These are phyloP conservation scores for Cutaneotrichosporon arboriforme DNA, from an alignment of 1,284 basidiomycete species.

Conservation along the genomic window DNA sequence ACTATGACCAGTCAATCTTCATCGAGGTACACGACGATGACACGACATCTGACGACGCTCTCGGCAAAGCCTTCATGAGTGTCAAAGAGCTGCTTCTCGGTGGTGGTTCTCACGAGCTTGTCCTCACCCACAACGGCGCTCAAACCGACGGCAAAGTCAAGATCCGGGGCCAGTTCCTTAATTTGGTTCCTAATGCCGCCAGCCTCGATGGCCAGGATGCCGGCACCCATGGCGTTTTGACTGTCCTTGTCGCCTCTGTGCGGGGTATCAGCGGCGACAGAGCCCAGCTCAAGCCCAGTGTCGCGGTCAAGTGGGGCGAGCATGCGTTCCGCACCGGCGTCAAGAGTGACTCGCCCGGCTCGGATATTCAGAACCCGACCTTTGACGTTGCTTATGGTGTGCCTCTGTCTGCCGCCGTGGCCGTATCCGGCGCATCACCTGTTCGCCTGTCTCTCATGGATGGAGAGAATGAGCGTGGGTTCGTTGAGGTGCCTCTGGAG, in stretches of 20 bases:
- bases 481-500: slow-evolving; percentile 7
- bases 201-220: slow-evolving; percentile 9
- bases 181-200: slow-evolving; percentile 9
- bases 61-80: slow-evolving; percentile 2
- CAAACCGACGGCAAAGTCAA: slow-evolving; percentile 1
- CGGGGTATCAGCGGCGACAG: slow-evolving; percentile 8
- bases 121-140: slow-evolving; percentile 3
- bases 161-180: slow-evolving; percentile 7
- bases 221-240: slow-evolving; percentile 10
- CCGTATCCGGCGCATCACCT: slow-evolving; percentile 4
- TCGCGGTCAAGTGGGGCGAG: slow-evolving; percentile 14
- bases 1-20: slow-evolving; percentile 10
- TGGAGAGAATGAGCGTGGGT: slow-evolving; percentile 9
- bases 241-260: slow-evolving; percentile 10
- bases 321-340: slow-evolving; percentile 9
- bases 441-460: slow-evolving; percentile 10
- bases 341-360: slow-evolving; percentile 12
- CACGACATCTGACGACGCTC: slow-evolving; percentile 4
- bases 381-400: slow-evolving; percentile 9
- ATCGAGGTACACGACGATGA: slow-evolving; percentile 9
- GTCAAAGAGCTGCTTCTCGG: slow-evolving; percentile 9
- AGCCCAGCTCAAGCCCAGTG: slow-evolving; percentile 11
- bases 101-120: slow-evolving; percentile 2
- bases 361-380: slow-evolving; percentile 14
- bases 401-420: slow-evolving; percentile 5